Percentiles rank a stretch among this genome's conserved stretches.
Conservation (phyloP, 768 basidiomycete species). For the Gloeopeniophorella convolvens region DNA sequence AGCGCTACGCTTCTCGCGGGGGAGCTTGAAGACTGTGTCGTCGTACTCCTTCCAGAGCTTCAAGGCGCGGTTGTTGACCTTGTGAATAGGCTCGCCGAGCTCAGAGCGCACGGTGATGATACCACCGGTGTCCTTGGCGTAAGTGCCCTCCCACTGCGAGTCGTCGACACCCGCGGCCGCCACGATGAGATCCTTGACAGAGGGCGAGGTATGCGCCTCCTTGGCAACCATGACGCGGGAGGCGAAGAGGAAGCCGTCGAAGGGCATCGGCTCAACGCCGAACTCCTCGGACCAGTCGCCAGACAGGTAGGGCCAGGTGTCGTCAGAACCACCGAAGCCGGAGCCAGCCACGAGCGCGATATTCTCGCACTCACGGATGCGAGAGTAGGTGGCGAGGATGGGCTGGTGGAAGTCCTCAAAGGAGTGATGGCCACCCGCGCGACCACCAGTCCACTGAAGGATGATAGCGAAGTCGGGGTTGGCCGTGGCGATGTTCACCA, state of each 20-base stretch:
- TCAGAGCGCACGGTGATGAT: conserved; percentile 96
- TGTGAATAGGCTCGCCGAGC: conserved; percentile 98
- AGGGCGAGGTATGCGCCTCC: conserved; percentile 91
- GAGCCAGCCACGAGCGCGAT: conserved; percentile 89
- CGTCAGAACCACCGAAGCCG: conserved; percentile 91
- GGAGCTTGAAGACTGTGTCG: conserved; percentile 88
- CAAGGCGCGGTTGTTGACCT: conserved; percentile 94
- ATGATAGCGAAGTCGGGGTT: conserved; percentile 97
- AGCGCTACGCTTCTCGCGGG: conserved; percentile 88
- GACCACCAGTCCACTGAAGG: conserved; percentile 98
- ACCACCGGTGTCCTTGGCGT: conserved; percentile 89
- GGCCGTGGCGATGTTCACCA: conserved; percentile 88
- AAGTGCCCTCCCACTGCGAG: conserved; percentile 89
- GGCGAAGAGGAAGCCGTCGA: conserved; percentile 95
- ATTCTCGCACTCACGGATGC: conserved; percentile 86
- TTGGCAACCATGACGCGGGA: conserved; percentile 98
- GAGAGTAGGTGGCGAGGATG: conserved; percentile 79
- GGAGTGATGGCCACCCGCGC: conserved; percentile 97
- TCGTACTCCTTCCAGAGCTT: conserved; percentile 99
- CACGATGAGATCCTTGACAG: conserved; percentile 95
- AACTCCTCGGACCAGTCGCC: conserved; percentile 91
- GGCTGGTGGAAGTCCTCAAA: conserved; percentile 99
- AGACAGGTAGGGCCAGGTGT: conserved; percentile 94
- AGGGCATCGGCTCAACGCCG: conserved; percentile 91
- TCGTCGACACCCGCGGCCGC: conserved; percentile 91